Evolutionary conservation across 2,329 filamentous ascomycete species (phyloP), one percentile per base, ranked within the genome.

Genomic region (Harringtonia lauricola): DNA sequence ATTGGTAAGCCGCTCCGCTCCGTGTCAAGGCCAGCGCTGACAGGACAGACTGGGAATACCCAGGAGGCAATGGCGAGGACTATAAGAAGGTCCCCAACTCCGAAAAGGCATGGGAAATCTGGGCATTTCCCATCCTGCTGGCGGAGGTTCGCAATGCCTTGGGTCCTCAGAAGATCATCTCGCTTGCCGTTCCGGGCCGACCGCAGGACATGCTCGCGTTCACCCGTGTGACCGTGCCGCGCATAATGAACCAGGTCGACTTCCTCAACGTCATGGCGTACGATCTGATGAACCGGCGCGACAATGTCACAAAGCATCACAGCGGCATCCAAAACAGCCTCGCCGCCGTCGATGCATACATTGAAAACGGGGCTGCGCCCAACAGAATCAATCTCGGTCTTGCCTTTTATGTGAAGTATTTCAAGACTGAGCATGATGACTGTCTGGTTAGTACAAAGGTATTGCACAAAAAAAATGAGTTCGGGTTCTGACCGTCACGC

Each of bases 221-320:
- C 55, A 81, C 71, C 0, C 48, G 63, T 6, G 59, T 69, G 21
- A 73, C 74, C 8, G 65, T 77, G 0, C 76, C 76, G 2, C 61
- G 66, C 45, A 81, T 85, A 51, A 74, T 72, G 64, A 56, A 63
- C 13, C 65, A 67, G 2, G 70, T 84, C 17, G 79, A 86, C 55
- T 81, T 78, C 54, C 66, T 85, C 54, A 85, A 85, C 54, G 62
- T 86, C 49, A 85, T 85, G 81, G 70, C 73, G 0, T 86, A 86
- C 57, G 82, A 86, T 55, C 57, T 86, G 39, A 81, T 83, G 72
- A 85, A 84, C 61, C 77, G 82, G 12, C 74, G 83, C n/a, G 77
- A 85, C 57, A 74, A 64, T 40, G 58, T 67, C 18, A 86, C 81
- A 2, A 70, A 67, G 24, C 82, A 86, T 55, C 80, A 85, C 52